These are phyloP conservation scores for Tuber microsphaerosporum DNA, from an alignment of 495 filamentous ascomycete genomes.

Conservation along the genomic window DNA sequence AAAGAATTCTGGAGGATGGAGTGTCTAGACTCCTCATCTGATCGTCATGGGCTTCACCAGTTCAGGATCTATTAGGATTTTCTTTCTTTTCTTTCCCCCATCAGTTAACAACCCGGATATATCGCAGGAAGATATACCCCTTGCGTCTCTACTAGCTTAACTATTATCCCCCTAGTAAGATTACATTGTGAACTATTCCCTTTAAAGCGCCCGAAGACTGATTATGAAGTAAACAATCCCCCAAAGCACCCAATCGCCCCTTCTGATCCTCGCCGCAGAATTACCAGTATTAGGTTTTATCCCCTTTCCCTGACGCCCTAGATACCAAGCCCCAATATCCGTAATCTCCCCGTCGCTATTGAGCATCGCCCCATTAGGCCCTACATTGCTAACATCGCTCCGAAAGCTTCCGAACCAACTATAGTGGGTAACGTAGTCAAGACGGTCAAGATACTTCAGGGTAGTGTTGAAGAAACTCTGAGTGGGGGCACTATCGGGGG, in stretches of 20 bases:
- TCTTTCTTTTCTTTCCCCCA: not conserved
- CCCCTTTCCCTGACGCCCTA: constrained; percentile 52
- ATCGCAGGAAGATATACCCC: not conserved
- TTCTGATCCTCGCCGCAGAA: not conserved
- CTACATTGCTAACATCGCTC: constrained; percentile 58
- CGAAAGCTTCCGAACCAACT: constrained; percentile 70
- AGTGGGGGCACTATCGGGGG: constrained; percentile 38
- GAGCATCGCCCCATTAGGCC: constrained; percentile 61
- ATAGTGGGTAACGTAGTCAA: constrained; percentile 57
- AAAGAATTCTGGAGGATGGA: not conserved
- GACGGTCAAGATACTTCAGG: constrained; percentile 57
- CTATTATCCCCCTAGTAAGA: not conserved
- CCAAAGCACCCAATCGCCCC: not conserved
- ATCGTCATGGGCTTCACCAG: not conserved
- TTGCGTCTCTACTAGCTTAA: not conserved
- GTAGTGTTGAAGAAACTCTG: constrained; percentile 61
- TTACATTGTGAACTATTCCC: not conserved
- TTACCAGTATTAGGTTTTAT: not conserved
- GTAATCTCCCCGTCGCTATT: constrained; percentile 56
- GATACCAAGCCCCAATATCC: constrained; percentile 68
- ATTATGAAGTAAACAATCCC: not conserved
- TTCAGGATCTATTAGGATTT: not conserved
- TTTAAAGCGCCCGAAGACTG: not conserved
- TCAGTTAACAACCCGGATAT: not conserved
- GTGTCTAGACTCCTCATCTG: not conserved